Percentiles rank a stretch among this genome's conserved stretches.
These are phyloP conservation scores for Ceratobasidium sp. DNA, from an alignment of 1,284 basidiomycete species.

Conservation along the genomic window DNA sequence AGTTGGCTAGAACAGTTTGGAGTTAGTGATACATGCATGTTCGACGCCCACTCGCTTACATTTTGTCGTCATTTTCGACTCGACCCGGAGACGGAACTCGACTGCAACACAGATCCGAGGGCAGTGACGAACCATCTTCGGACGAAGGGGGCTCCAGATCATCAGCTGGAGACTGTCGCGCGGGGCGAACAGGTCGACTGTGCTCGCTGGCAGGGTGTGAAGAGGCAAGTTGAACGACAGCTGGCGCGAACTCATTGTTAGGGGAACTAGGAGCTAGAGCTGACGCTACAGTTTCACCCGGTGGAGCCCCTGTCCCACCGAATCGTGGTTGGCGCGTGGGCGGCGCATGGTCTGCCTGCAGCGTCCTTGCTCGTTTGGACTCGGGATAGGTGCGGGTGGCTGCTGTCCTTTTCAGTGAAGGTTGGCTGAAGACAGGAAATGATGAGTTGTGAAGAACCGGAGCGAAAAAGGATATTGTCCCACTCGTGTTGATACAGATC, in stretches of 20 bases:
- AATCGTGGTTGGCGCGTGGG: constrained; percentile 41
- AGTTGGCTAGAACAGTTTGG: constrained; percentile 18
- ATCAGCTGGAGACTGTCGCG: not conserved
- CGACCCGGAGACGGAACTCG: not conserved
- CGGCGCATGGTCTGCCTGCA: not conserved
- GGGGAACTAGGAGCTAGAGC: constrained; percentile 18
- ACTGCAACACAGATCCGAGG: constrained; percentile 2
- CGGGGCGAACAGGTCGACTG: constrained; percentile 4
- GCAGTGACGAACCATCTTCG: not conserved
- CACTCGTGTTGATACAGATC: constrained; percentile 24
- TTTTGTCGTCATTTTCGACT: constrained; percentile 5
- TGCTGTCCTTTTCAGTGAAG: constrained; percentile 32
- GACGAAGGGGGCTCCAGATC: constrained; percentile 1
- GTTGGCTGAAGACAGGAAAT: constrained; percentile 11
- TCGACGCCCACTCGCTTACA: constrained; percentile 20
- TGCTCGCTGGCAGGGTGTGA: not conserved
- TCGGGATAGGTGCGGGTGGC: constrained; percentile 3
- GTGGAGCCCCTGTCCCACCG: constrained; percentile 41
- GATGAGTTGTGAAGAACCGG: constrained; percentile 1
- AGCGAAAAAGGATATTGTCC: constrained; percentile 21
- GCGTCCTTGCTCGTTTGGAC: constrained; percentile 29
- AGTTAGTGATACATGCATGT: constrained; percentile 41
- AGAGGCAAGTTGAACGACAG: constrained; percentile 17
- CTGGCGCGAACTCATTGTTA: constrained; percentile 3
- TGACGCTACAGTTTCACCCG: constrained; percentile 27